Percentiles rank a stretch among this genome's conserved stretches.
Evolutionary conservation across 441 rosid species (phyloP).

Genomic region (Brassica balearica): DNA sequence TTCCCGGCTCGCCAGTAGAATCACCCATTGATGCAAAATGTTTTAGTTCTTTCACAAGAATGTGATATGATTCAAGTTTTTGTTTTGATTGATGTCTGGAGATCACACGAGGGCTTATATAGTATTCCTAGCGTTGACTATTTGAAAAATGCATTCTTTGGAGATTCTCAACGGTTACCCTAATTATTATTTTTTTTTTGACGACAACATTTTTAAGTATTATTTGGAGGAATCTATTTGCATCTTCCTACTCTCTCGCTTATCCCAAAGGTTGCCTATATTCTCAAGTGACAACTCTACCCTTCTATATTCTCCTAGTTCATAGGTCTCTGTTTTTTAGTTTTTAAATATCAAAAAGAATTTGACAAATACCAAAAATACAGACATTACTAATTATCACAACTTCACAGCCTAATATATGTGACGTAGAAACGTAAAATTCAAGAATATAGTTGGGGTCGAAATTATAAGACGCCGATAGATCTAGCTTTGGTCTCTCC

Average conservation of each 20-base stretch:
- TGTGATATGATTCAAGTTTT: conserved; percentile 15
- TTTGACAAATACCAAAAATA: too few relatives aligned
- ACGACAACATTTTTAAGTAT: conserved; percentile 18
- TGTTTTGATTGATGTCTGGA: conserved; percentile 16
- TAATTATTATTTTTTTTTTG: not conserved
- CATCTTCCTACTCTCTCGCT: conserved; percentile 33
- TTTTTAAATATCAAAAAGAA: not conserved
- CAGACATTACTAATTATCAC: not conserved
- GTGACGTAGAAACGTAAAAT: not conserved
- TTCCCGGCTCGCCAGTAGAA: conserved; percentile 67
- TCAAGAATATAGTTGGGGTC: not conserved
- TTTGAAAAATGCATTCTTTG: conserved; percentile 36
- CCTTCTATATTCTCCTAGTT: conserved; percentile 4
- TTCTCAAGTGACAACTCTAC: conserved; percentile 15
- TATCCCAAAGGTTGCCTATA: conserved; percentile 38
- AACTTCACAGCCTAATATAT: not conserved
- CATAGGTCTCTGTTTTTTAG: not conserved
- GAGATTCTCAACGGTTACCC: conserved; percentile 59
- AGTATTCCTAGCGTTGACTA: conserved; percentile 22
- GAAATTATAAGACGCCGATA: not conserved
- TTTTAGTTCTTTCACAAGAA: conserved; percentile 1
- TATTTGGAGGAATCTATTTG: conserved; percentile 47
- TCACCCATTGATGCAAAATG: conserved; percentile 46
- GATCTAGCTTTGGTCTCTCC: not conserved
- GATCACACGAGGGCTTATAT: conserved; percentile 40